Conservation (phyloP, 2,329 filamentous ascomycete genomes). For the Thielaviopsis musarum region DNA sequence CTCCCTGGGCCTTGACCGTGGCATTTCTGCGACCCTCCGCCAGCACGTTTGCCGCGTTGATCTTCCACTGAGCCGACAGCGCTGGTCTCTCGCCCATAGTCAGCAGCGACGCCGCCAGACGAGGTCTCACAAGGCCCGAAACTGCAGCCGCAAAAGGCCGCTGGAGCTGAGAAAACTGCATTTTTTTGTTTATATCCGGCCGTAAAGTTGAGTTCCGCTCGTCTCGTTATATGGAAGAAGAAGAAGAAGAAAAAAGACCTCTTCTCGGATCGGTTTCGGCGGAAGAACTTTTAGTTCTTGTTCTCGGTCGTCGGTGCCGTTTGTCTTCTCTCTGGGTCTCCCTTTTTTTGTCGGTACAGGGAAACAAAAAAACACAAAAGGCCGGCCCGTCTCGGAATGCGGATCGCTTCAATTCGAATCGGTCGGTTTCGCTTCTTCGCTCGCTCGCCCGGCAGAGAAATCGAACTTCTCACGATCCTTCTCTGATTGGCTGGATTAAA, state of each 20-base stretch:
- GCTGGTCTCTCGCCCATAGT: conserved; percentile 14
- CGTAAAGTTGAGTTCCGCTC: background rate
- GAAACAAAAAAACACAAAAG: background rate
- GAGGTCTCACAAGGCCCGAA: conserved; percentile 16
- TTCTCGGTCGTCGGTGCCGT: background rate
- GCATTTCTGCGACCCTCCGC: conserved; percentile 33
- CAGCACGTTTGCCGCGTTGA: conserved; percentile 12
- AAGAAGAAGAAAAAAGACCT: background rate
- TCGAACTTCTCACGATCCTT: conserved; percentile 1
- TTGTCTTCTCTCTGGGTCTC: background rate
- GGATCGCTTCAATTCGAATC: background rate
- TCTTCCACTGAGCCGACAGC: conserved; percentile 9
- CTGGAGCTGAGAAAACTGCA: conserved; percentile 23
- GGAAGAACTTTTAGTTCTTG: background rate
- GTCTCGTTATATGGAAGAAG: background rate
- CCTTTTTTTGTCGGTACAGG: background rate
- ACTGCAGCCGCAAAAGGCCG: conserved; percentile 28
- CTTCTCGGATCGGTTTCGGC: background rate
- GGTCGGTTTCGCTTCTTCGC: background rate
- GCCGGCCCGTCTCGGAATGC: background rate
- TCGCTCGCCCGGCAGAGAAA: conserved; percentile 5
- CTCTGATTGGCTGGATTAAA: conserved; percentile 7
- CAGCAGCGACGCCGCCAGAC: conserved; percentile 10
- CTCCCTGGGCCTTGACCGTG: conserved; percentile 47
- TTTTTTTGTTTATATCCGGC: background rate